Conservation (phyloP, 495 filamentous ascomycete species). For the Alectoria sarmentosa region DNA sequence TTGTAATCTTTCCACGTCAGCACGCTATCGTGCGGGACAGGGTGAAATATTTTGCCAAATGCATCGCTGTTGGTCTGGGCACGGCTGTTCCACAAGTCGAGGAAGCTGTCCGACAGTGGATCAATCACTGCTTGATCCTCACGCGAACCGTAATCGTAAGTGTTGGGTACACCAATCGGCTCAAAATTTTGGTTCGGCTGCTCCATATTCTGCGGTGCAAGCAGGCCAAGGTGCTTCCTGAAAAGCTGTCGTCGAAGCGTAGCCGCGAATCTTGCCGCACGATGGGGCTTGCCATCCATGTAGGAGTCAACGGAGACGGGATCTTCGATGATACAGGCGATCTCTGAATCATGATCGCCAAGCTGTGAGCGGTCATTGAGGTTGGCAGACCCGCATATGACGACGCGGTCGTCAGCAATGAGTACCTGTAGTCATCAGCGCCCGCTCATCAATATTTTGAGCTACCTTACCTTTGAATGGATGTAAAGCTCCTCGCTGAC, state of each 20-base stretch:
- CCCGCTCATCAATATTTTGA: not conserved
- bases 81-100: constrained; percentile 62
- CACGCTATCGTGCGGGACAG: constrained; percentile 74
- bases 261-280: constrained; percentile 71
- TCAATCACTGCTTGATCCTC: constrained; percentile 73
- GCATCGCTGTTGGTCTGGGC: constrained; percentile 78
- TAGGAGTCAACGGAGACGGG: constrained; percentile 55
- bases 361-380: constrained; percentile 92
- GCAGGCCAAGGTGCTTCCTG: constrained; percentile 84
- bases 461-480: constrained; percentile 62
- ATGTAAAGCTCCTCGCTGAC: constrained; percentile 93
- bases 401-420: constrained; percentile 84
- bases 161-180: constrained; percentile 64
- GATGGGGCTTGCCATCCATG: constrained; percentile 67
- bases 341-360: constrained; percentile 77
- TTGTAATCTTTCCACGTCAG: constrained; percentile 83
- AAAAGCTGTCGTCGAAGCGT: constrained; percentile 79
- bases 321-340: constrained; percentile 78
- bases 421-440: constrained; percentile 47
- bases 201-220: constrained; percentile 63
- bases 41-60: constrained; percentile 80
- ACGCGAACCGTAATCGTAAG: constrained; percentile 72
- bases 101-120: constrained; percentile 60
- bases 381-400: constrained; percentile 90
- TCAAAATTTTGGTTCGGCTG: constrained; percentile 63